Evolutionary conservation across 2,329 filamentous ascomycete genomes (phyloP).

Genomic region (Neofusicoccum umdonicola): DNA sequence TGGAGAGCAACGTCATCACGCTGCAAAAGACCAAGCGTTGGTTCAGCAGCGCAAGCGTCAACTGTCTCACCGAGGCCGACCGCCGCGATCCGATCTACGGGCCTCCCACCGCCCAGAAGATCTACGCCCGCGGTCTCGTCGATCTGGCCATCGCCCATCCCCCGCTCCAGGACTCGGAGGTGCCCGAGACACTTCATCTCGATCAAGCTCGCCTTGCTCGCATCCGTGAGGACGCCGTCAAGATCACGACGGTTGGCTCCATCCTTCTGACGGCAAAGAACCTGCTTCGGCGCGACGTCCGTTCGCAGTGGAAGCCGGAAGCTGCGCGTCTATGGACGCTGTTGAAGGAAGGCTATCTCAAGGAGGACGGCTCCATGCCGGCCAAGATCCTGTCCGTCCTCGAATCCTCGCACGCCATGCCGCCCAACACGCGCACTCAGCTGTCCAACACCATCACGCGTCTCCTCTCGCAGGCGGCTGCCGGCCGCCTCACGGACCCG

Average conservation of each 20-base stretch:
- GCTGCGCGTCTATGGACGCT: conserved; percentile 68
- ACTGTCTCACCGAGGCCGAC: conserved; percentile 64
- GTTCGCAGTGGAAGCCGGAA: conserved; percentile 73
- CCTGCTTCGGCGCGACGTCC: conserved; percentile 75
- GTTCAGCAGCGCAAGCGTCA: conserved; percentile 64
- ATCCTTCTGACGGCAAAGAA: conserved; percentile 80
- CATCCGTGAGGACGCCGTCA: conserved; percentile 57
- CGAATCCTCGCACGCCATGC: conserved; percentile 51
- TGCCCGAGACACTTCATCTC: conserved; percentile 73
- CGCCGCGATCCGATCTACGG: conserved; percentile 68
- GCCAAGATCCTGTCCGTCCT: conserved; percentile 48
- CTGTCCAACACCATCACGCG: conserved; percentile 43
- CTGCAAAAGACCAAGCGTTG: conserved; percentile 62
- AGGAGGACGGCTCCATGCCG: conserved; percentile 50
- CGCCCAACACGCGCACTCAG: conserved; percentile 44
- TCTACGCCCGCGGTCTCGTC: conserved; percentile 73
- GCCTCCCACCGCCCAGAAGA: conserved; percentile 64
- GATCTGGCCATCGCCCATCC: conserved; percentile 70
- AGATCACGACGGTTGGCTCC: conserved; percentile 70
- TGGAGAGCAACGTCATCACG: conserved; percentile 56
- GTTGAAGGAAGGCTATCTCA: conserved; percentile 58
- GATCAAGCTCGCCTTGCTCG: conserved; percentile 63
- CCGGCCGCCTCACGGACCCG: conserved; percentile 55
- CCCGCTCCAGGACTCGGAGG: conserved; percentile 51
- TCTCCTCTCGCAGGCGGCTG: conserved; percentile 54